Evolutionary conservation across 192 early-diverging fungal species (phyloP), one percentile per base, ranked within the genome.

Genomic region (Coemansia furcata): DNA sequence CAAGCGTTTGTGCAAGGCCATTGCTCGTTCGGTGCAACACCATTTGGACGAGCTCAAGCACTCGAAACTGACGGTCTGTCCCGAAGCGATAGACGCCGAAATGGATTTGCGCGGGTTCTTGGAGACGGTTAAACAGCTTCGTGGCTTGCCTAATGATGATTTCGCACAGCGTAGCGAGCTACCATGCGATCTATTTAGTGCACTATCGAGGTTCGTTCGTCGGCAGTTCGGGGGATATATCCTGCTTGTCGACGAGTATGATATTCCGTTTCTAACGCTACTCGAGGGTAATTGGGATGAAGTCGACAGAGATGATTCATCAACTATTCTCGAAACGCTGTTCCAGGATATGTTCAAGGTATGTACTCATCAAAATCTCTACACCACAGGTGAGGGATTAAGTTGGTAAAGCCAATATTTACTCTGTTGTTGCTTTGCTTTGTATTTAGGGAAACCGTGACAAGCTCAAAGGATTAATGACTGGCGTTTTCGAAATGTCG

Each of bases 341-440:
- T 70, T 73, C 21, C 66, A 78, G n/a, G 64, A 47, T 14, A 78
- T 78, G 71, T 55, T 78, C 38, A 78, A 78, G 71, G 71, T 70
- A 78, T 38, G 67, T 37, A 46, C 42, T 17, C 12, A 15, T 9
- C 6, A 21, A 59, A 32, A n/a, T 36, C 8, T 21, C 29, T 14
- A 15, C 65, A 15, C 61, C 5, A 44, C 15, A 5, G 0, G 42
- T 44, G 17, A 17, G 15, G 17, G 2, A 15, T n/a, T 44, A 4
- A 17, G n/a, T 44, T n/a, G 4, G 42, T 2, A 15, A n/a, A 15
- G 17, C 32, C n/a, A n/a, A n/a, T n/a, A n/a, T 14, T 19, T 29
- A 40, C 29, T 32, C 10, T 29, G 30, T 5, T 44, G 15, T 44
- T 17, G 42, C 2, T 4, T 5, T 5, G 15, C 15, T 14, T 44